Evolutionary conservation across 2,329 filamentous ascomycete genomes (phyloP).

Genomic region (Fusarium pininemorale): DNA sequence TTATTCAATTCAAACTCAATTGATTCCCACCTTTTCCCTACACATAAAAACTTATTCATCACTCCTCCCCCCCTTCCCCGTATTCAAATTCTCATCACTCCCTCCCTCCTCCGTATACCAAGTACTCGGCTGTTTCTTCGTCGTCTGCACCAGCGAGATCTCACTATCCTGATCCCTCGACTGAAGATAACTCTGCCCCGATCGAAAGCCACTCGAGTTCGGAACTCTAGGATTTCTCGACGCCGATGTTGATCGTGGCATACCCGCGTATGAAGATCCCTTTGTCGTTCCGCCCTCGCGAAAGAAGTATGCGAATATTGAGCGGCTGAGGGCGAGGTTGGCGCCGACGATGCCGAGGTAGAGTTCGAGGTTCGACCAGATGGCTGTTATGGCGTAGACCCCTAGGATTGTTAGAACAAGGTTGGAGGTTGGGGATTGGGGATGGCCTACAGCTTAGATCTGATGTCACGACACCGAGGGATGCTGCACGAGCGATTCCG

Average conservation of each 20-base stretch:
- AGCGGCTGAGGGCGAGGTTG: slow-evolving; percentile 40
- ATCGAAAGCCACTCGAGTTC: slow-evolving; percentile 1
- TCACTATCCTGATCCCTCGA: slow-evolving; percentile 29
- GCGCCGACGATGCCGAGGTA: slow-evolving; percentile 51
- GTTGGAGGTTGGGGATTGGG: rapidly evolving
- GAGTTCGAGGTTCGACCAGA: slow-evolving; percentile 52
- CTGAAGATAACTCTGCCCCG: neutral
- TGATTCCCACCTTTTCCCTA: no score
- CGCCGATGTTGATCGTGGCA: slow-evolving; percentile 7
- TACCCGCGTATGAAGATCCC: slow-evolving; percentile 3
- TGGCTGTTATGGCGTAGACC: slow-evolving; percentile 47
- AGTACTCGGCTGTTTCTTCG: slow-evolving; percentile 8
- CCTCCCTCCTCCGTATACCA: slow-evolving; percentile 3
- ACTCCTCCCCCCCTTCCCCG: neutral
- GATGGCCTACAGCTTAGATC: slow-evolving; percentile 33
- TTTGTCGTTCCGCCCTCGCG: neutral
- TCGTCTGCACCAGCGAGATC: slow-evolving; percentile 26
- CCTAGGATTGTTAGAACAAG: slow-evolving; percentile 17
- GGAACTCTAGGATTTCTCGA: slow-evolving; percentile 21
- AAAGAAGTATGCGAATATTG: slow-evolving; percentile 32
- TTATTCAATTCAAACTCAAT: no score
- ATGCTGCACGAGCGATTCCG: slow-evolving; percentile 33
- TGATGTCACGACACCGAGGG: slow-evolving; percentile 30
- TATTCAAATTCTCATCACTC: neutral
- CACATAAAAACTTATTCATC: neutral